These are phyloP conservation scores for Boletellus sp. DNA, from an alignment of 768 basidiomycete genomes.

Conservation along the genomic window DNA sequence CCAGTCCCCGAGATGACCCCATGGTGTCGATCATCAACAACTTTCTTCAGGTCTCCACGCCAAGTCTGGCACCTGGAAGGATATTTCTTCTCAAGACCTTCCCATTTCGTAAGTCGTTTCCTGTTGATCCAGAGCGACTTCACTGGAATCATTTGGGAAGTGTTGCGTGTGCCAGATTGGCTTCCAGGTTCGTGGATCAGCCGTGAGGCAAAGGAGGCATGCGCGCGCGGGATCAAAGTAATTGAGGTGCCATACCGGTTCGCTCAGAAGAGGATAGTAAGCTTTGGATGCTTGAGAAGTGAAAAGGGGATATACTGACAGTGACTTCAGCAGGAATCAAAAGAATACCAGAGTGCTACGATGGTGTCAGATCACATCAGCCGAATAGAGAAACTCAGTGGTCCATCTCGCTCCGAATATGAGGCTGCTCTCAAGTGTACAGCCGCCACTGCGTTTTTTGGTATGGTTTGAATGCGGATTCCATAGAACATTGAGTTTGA, in stretches of 20 bases:
- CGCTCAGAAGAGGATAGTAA: slow-evolving; percentile 28
- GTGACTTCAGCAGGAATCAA: neutral
- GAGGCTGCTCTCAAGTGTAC: no score
- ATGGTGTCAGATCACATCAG: slow-evolving; percentile 13
- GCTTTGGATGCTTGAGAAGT: neutral
- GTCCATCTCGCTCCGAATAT: neutral
- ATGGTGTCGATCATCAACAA: slow-evolving; percentile 7
- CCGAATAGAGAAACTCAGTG: slow-evolving; percentile 13
- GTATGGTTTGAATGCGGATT: neutral
- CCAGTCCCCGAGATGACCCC: slow-evolving; percentile 4
- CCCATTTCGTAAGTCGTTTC: slow-evolving; percentile 12
- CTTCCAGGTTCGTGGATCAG: slow-evolving; percentile 38
- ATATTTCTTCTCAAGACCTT: slow-evolving; percentile 3
- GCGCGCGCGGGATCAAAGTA: neutral
- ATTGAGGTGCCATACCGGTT: slow-evolving; percentile 23
- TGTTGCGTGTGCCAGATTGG: slow-evolving; percentile 29
- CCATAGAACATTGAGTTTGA: neutral
- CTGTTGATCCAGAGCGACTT: no score
- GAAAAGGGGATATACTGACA: neutral
- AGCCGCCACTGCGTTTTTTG: slow-evolving; percentile 6
- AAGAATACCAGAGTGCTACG: neutral
- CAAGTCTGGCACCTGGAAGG: neutral
- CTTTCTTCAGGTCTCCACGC: neutral
- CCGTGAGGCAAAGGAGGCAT: no score
- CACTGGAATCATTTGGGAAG: neutral